Base-by-base conservation (phyloP, 2,329 filamentous ascomycete species). In the Teratosphaeria destructans region DNA sequence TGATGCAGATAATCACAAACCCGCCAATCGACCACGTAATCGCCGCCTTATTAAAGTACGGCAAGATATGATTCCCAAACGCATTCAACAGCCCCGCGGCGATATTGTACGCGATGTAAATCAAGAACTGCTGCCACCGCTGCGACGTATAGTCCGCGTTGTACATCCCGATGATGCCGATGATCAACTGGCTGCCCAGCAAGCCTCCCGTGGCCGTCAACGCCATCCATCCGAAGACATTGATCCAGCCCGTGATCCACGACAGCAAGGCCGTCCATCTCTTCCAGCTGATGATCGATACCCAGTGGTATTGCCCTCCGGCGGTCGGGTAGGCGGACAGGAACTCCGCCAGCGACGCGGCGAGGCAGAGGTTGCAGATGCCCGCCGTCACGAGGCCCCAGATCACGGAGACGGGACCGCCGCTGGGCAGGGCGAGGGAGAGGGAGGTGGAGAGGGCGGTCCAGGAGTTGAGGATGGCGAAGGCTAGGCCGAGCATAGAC, bases 241-340 rank as follows among this genome's bases (percentile, higher is more conserved):
- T 87, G 71, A 85, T 88, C 86, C 86, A 90, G 32, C 87, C 87
- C 0, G 86, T 89, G 54, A 85, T 81, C 77, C 86, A 90, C 54
- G 84, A 86, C 11, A 89, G 79, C 54, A 83, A 75, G 0, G 84
- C 82, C 19, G 82, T 81, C 78, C 80, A 86, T 59, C 73, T 74
- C 60, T 79, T 78, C 77, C 84, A 85, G 35, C 81, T 79, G 62
- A 89, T 75, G 56, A 83, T 77, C 58, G 86, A 85, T 2, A 85
- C 87, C 87, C 86, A 89, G 69, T 89, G 85, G 64, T 90, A 89
- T 35, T 61, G 19, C 26, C 52, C 49, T 26, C 47, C 47, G 2
- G 49, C 57, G 63, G 70, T 85, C 68, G 49, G 82, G 62, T 63
- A 80, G 71, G 70, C 85, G 85, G 61, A 77, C 73, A 32, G 81